Percentiles rank a stretch among this genome's conserved stretches.
Conservation (phyloP, 2,329 filamentous ascomycete genomes). For the Aspergillus sp. region DNA sequence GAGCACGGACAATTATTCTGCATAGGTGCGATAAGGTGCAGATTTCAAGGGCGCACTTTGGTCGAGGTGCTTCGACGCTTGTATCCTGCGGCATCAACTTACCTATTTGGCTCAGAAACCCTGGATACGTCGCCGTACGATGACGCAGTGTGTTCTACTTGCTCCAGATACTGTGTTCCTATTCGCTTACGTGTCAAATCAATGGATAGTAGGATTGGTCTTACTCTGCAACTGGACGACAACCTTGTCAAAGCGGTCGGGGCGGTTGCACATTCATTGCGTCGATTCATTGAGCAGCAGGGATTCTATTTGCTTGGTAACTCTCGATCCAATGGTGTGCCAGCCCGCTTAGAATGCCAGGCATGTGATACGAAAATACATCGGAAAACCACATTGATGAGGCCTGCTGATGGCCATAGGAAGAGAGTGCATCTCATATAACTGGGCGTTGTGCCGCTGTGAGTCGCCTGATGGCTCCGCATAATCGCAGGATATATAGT, state of each 20-base stretch:
- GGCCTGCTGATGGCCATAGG: too few species aligned
- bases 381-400: too few species aligned
- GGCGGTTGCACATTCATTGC: slow-evolving; percentile 3
- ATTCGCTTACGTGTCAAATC: neutral
- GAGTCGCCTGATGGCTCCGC: too few species aligned
- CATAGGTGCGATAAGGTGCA: neutral
- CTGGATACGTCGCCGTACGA: neutral
- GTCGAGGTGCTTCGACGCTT: neutral
- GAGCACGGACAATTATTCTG: neutral
- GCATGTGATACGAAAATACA: too few species aligned
- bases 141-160: neutral
- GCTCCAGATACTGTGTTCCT: neutral
- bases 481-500: too few species aligned
- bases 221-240: neutral
- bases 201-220: neutral
- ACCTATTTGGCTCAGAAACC: neutral
- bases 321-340: too few species aligned
- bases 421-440: too few species aligned
- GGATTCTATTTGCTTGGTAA: too few species aligned
- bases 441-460: too few species aligned
- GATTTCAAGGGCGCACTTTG: neutral
- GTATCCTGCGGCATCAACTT: neutral
- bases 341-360: too few species aligned
- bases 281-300: slow-evolving; percentile 9
- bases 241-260: neutral